Evolutionary conservation across 2,329 filamentous ascomycete genomes (phyloP).

Genomic region (Elsinoe perseae): DNA sequence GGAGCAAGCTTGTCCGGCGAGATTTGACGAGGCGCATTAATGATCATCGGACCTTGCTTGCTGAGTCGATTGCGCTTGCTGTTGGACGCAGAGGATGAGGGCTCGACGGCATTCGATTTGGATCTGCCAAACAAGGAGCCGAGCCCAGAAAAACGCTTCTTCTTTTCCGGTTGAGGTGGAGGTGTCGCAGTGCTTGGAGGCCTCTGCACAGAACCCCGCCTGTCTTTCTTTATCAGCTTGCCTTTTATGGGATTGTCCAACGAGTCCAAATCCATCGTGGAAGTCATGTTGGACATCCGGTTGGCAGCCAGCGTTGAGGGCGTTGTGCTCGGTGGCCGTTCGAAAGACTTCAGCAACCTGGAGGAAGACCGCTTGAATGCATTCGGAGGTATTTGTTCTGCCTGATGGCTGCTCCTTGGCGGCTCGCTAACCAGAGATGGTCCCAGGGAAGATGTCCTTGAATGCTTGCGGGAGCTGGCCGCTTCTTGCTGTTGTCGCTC

Average conservation of each 20-base stretch:
- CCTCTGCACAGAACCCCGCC: slow-evolving; percentile 20
- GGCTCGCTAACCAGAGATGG: slow-evolving; percentile 6
- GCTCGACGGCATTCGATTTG: slow-evolving; percentile 27
- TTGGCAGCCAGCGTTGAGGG: not conserved
- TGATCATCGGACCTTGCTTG: slow-evolving; percentile 15
- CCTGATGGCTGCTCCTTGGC: slow-evolving; percentile 5
- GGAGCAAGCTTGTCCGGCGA: slow-evolving; percentile 9
- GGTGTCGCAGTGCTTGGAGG: slow-evolving; percentile 21
- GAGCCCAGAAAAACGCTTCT: slow-evolving; percentile 40
- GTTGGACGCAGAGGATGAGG: not conserved
- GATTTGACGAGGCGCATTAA: slow-evolving; percentile 12
- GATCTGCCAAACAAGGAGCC: slow-evolving; percentile 38
- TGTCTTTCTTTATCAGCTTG: slow-evolving; percentile 26
- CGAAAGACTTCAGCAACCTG: not conserved
- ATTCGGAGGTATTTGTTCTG: not conserved
- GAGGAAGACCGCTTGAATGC: slow-evolving; percentile 8
- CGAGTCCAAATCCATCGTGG: slow-evolving; percentile 7
- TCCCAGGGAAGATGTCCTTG: not conserved
- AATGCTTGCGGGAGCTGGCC: not conserved
- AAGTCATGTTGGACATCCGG: not conserved
- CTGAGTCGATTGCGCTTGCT: slow-evolving; percentile 12
- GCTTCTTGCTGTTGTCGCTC: not conserved
- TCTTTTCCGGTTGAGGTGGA: slow-evolving; percentile 28
- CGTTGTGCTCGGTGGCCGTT: slow-evolving; percentile 5
- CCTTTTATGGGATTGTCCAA: slow-evolving; percentile 12